Base-by-base conservation (phyloP, 2,329 filamentous ascomycete genomes). In the Claviceps quebecensis region DNA sequence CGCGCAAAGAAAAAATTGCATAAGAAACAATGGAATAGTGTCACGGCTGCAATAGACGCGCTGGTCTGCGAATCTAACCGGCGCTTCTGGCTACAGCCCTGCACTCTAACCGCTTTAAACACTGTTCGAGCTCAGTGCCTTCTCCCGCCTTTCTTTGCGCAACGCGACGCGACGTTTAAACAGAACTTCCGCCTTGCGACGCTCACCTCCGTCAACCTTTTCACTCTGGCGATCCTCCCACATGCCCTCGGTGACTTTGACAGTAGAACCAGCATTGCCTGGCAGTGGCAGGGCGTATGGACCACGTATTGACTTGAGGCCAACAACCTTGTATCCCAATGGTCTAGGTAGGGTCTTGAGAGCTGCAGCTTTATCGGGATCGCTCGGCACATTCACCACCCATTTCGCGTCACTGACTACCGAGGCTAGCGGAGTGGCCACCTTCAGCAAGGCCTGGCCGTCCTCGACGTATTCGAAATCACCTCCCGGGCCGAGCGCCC, bases 121-220 rank as follows among this genome's bases (percentile, higher is more conserved):
- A 34, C 29, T 34, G 9, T 34, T 11, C 29, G 9, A 34, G 29
- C 9, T 34, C 29, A 34, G 29, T 34, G 9, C 29, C 8, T 11
- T 64, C 60, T 75, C 72, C 51, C 72, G 73, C 61, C 75, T 76
- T 56, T 87, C 87, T 67, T 83, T 86, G 58, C 87, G 83, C 71
- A 90, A 86, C 38, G 82, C 82, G 49, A 86, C 81, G 57, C 84
- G 79, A 71, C 81, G 84, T 82, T 95, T 95, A 60, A 90, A 88
- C 60, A 87, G 77, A 49, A 96, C 83, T 71, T 95, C 84, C 16
- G 85, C 86, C 66, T 79, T 82, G 68, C 93, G 80, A 67, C 93
- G 83, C 75, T 98, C 93, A 75, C 93, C 93, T 63, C 93, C 93
- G 69, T 97, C 90, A 58, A 98, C 83, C 82, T 97, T 97, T 62